Evolutionary conservation across 495 filamentous ascomycete genomes (phyloP).

Genomic region (Platismatia glauca): DNA sequence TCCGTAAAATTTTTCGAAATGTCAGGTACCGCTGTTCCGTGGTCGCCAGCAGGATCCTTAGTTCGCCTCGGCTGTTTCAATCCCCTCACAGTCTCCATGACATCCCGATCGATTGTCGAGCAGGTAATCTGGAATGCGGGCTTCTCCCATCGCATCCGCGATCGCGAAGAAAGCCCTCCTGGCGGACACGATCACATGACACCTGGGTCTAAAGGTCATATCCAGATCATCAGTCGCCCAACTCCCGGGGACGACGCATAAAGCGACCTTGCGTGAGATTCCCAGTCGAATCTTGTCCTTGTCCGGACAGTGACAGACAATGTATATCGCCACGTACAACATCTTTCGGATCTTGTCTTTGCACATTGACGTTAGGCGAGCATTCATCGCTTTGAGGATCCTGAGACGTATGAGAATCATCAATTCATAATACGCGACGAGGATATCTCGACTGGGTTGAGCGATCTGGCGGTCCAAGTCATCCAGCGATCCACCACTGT

Average conservation of each 20-base stretch:
- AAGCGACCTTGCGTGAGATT: not conserved
- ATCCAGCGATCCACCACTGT: not conserved
- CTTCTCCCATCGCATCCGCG: not conserved
- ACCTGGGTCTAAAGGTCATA: not conserved
- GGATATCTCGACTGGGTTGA: not conserved
- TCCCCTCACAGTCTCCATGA: not conserved
- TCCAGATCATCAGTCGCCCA: not conserved
- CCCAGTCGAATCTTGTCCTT: not conserved
- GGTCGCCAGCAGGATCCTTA: not conserved
- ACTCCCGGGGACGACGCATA: not conserved
- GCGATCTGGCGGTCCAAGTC: not conserved
- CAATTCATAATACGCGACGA: not conserved
- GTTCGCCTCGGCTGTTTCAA: not conserved
- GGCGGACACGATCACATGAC: not conserved
- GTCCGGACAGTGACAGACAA: not conserved
- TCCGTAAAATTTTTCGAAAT: not conserved
- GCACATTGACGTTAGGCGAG: not conserved
- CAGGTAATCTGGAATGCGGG: not conserved
- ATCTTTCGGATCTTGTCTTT: not conserved
- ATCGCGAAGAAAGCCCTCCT: not conserved
- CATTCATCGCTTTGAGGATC: not conserved
- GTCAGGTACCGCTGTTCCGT: not conserved
- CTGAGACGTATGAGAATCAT: not conserved
- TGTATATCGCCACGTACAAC: not conserved
- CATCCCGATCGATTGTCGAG: not conserved